Percentiles rank a stretch among this genome's conserved stretches.
These are phyloP conservation scores for Medicago lupulina DNA, from an alignment of 306 rosid genomes.

Conservation along the genomic window DNA sequence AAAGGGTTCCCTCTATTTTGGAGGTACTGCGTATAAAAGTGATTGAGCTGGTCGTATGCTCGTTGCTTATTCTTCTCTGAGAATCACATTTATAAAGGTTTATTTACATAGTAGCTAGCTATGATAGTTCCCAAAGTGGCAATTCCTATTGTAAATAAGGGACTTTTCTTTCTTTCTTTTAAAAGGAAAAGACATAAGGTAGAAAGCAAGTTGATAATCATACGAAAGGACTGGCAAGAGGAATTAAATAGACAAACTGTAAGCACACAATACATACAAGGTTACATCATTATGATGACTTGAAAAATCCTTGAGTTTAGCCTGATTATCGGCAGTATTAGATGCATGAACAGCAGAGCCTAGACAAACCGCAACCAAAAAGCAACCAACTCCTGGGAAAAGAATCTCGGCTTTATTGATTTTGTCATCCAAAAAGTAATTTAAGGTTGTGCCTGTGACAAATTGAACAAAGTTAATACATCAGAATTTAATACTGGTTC, in stretches of 20 bases:
- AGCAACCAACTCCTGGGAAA: conserved; percentile 91
- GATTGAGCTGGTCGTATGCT: too few species aligned
- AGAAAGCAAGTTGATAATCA: too few species aligned
- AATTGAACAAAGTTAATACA: conserved; percentile 32
- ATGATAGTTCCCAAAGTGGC: too few species aligned
- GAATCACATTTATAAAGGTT: too few species aligned
- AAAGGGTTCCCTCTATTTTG: too few species aligned
- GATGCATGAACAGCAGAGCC: conserved; percentile 90
- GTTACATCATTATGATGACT: conserved; percentile 10
- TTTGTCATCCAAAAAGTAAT: conserved; percentile 82
- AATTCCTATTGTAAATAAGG: too few species aligned
- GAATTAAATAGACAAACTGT: not conserved
- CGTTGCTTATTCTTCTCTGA: too few species aligned
- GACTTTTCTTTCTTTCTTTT: too few species aligned
- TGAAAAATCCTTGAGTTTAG: conserved; percentile 58
- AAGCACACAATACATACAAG: conserved; percentile 51
- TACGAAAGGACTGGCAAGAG: too few species aligned
- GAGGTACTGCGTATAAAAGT: too few species aligned
- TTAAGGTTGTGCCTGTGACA: conserved; percentile 80
- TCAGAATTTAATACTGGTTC: not conserved
- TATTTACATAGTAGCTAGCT: too few species aligned
- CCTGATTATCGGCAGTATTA: conserved; percentile 73
- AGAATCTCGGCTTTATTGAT: conserved; percentile 89
- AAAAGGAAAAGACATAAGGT: too few species aligned
- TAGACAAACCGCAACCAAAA: conserved; percentile 82